These are phyloP conservation scores for Venturia effusa DNA, from an alignment of 2,329 filamentous ascomycete genomes.

Conservation along the genomic window DNA sequence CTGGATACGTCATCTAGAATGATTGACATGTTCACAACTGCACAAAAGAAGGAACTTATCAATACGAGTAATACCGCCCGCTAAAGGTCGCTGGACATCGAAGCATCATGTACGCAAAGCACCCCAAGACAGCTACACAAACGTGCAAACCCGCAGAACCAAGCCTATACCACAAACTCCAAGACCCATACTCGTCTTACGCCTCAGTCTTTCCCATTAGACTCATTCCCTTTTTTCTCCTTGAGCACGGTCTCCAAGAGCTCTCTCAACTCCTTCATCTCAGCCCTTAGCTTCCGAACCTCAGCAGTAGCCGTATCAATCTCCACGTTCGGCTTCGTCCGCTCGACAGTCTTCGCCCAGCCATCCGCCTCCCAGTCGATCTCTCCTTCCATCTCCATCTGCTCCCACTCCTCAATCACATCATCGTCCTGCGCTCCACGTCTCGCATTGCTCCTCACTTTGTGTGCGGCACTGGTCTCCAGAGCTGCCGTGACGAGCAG, in stretches of 20 bases:
- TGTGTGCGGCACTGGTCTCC: constrained; percentile 34
- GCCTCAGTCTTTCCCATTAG: background rate
- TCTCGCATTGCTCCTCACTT: constrained; percentile 61
- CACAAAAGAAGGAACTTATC: background rate
- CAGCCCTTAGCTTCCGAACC: constrained; percentile 31
- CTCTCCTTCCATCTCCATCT: constrained; percentile 59
- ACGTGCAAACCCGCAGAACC: background rate
- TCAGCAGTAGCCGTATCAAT: constrained; percentile 68
- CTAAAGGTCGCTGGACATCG: background rate
- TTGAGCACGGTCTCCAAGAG: constrained; percentile 8
- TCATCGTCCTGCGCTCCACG: constrained; percentile 86
- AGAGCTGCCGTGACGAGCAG: constrained; percentile 64
- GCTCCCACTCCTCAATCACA: constrained; percentile 85
- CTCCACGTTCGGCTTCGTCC: constrained; percentile 71
- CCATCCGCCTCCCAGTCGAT: constrained; percentile 78
- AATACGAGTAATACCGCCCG: background rate
- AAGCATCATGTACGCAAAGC: background rate
- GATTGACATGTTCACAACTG: too few relatives aligned
- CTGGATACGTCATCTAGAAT: too few relatives aligned
- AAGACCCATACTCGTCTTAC: too few relatives aligned
- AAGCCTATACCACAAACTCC: background rate
- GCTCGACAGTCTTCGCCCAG: constrained; percentile 70
- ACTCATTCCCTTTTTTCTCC: background rate
- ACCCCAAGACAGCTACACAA: background rate
- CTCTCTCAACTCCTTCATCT: constrained; percentile 35